Evolutionary conservation across 257 asterid genomes (phyloP).

Genomic region (Prunella vulgaris): DNA sequence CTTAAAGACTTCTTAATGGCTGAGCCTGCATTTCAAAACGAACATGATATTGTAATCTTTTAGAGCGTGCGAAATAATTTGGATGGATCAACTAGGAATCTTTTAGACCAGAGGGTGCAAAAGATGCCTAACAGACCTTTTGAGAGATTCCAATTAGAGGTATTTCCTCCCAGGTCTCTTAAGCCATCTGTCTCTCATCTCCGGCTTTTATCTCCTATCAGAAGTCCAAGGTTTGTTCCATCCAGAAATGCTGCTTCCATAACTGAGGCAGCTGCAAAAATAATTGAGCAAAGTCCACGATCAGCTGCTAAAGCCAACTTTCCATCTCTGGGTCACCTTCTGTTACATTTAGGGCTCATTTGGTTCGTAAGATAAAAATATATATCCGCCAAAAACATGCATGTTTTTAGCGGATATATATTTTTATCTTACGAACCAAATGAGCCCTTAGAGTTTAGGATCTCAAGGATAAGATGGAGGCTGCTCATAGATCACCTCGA

Average conservation of each 20-base stretch:
- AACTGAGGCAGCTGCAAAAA: conserved; percentile 84
- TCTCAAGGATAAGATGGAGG: conserved; percentile 63
- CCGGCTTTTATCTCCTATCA: conserved; percentile 81
- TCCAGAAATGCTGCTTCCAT: conserved; percentile 83
- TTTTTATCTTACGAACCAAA: too few species aligned
- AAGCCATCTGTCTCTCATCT: conserved; percentile 73
- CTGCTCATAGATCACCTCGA: conserved; percentile 48
- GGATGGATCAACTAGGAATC: conserved; percentile 68
- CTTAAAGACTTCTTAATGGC: conserved; percentile 46
- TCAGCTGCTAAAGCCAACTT: conserved; percentile 43
- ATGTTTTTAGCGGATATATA: too few species aligned
- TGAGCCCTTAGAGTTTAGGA: conserved; percentile 60
- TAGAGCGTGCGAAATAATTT: conserved; percentile 74
- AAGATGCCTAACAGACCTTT: conserved; percentile 62
- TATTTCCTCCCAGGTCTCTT: conserved; percentile 76
- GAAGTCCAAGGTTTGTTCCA: conserved; percentile 86
- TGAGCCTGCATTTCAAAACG: conserved; percentile 42
- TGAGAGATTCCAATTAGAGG: conserved; percentile 83
- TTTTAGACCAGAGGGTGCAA: conserved; percentile 60
- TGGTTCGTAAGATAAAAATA: too few species aligned
- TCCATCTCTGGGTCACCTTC: conserved; percentile 61
- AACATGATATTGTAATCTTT: conserved; percentile 70
- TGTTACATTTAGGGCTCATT: too few species aligned
- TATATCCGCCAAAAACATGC: too few species aligned
- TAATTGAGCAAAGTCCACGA: conserved; percentile 87